Percentiles rank a stretch among this genome's conserved stretches.
These are phyloP conservation scores for Monosporascus sp. DNA, from an alignment of 2,329 filamentous ascomycete species.

Conservation along the genomic window DNA sequence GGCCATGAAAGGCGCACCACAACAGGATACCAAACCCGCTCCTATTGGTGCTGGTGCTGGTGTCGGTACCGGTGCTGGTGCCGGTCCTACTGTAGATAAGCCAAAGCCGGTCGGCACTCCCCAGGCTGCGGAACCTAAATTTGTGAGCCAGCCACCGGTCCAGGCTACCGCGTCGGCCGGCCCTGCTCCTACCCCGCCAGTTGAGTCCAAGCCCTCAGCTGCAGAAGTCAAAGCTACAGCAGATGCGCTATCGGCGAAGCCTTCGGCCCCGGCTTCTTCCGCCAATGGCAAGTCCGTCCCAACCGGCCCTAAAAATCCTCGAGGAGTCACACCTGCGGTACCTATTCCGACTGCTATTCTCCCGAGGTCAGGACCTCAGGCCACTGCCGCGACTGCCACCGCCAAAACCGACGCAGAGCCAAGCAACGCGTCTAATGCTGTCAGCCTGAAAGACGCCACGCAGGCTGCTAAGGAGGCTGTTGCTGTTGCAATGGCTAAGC, in stretches of 20 bases:
- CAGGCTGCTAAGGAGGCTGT: conserved; percentile 71
- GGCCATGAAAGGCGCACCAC: conserved; percentile 27
- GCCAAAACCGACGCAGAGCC: conserved; percentile 34
- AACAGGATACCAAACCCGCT: conserved; percentile 39
- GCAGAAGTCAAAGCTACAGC: conserved; percentile 48
- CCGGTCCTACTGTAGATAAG: conserved; percentile 42
- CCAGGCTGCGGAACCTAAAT: conserved; percentile 49
- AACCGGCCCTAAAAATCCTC: conserved; percentile 44
- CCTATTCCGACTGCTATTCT: conserved; percentile 50
- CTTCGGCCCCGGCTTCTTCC: conserved; percentile 27
- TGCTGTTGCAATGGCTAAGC: conserved; percentile 74
- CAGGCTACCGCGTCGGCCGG: conserved; percentile 37
- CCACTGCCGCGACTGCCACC: conserved; percentile 20
- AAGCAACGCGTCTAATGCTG: conserved; percentile 31
- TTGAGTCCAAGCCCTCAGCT: conserved; percentile 62
- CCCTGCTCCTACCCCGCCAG: conserved; percentile 57
- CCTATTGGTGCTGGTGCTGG: conserved; percentile 48
- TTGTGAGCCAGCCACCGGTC: conserved; percentile 39
- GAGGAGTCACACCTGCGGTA: conserved; percentile 57
- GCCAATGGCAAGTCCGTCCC: conserved; percentile 34
- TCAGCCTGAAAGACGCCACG: conserved; percentile 60
- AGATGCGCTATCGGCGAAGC: conserved; percentile 40
- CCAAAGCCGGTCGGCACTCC: conserved; percentile 40
- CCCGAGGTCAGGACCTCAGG: conserved; percentile 21
- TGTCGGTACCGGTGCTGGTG: conserved; percentile 43